Base-by-base conservation (phyloP, 805 yeast species). In the Nakazawaea wyomingensis region DNA sequence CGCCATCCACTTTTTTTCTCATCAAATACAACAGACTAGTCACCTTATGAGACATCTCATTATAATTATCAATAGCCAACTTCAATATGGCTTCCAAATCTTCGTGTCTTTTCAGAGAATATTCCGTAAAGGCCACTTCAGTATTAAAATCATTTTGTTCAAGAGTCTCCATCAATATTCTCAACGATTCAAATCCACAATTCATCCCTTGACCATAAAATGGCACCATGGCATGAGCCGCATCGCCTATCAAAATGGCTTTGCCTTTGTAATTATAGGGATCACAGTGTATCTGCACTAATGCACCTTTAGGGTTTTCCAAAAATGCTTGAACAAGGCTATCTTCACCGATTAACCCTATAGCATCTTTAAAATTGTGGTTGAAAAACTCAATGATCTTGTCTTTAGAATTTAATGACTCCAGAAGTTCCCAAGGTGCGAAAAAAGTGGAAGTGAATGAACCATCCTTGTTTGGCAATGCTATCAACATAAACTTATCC, bases 211-310 rank as follows among this genome's bases (percentile, higher is more conserved):
- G 97, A 8, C 97, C 97, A 57, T 89, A 90, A 60, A 90, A 90
- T n/a, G 97, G 97, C 5, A 90, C 97, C 96, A 89, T 90, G 22
- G 93, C 79, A 63, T 90, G 97, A 0, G 97, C 95, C 1, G 97
- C 96, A 60, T 90, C 97, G 5, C 97, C 97, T 22, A 90, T 64
- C 10, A 90, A 64, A 8, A 90, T 65, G 13, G 80, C 80, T 45
- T 75, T 74, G 37, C 80, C 85, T 33, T 69, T 60, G 36, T 68
- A 72, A 55, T 86, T 77, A 62, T 87, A 90, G 2, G 91, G 88
- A 39, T 65, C 64, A 51, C 86, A 82, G 37, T 72, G 73, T 6
- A 85, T 73, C 48, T 85, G 87, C 65, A 89, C 71, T 35, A 90
- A 68, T n/a, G 89, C 69, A 3, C 95, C 93, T 41, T 81, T 70